A percentile compares a stretch with the other conserved stretches of the same genome.
These are phyloP conservation scores for Lagenidium giganteum DNA, from an alignment of 352 stramenopile species.

Conservation along the genomic window DNA sequence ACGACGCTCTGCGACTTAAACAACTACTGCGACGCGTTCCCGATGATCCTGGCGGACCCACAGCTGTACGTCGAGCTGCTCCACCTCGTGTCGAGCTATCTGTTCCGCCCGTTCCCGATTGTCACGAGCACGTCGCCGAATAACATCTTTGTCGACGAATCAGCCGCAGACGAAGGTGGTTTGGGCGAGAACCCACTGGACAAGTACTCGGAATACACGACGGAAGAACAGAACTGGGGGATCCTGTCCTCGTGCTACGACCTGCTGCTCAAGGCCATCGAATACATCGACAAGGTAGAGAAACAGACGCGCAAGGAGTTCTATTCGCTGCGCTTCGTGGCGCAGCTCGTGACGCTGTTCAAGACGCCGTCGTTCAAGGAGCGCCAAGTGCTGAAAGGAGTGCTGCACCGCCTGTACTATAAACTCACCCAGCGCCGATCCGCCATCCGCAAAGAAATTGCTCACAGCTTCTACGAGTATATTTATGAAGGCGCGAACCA, in stretches of 20 bases:
- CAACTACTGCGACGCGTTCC: slow-evolving; percentile 68
- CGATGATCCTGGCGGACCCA: slow-evolving; percentile 62
- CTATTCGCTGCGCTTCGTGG: slow-evolving; percentile 66
- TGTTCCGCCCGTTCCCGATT: slow-evolving; percentile 58
- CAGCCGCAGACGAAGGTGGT: slow-evolving; percentile 34
- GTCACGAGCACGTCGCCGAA: slow-evolving; percentile 34
- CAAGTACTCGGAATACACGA: slow-evolving; percentile 67
- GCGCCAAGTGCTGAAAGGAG: slow-evolving; percentile 66
- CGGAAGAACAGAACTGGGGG: slow-evolving; percentile 67
- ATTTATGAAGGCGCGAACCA: slow-evolving; percentile 83
- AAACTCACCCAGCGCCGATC: slow-evolving; percentile 77
- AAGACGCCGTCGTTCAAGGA: slow-evolving; percentile 78
- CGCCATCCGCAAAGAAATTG: slow-evolving; percentile 75
- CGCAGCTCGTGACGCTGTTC: slow-evolving; percentile 63
- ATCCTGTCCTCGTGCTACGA: slow-evolving; percentile 65
- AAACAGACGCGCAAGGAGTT: slow-evolving; percentile 75
- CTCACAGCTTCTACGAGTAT: slow-evolving; percentile 81
- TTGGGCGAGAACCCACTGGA: slow-evolving; percentile 59
- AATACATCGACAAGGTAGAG: slow-evolving; percentile 77
- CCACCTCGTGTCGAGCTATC: slow-evolving; percentile 60
- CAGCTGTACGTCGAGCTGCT: slow-evolving; percentile 68
- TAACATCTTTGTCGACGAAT: slow-evolving; percentile 76
- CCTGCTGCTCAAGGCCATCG: slow-evolving; percentile 63
- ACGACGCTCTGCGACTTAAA: slow-evolving; percentile 71
- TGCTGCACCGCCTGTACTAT: slow-evolving; percentile 80